Percentiles rank a stretch among this genome's conserved stretches.
Conservation (phyloP, 1,284 basidiomycete species). For the Prillingera fragicola region DNA sequence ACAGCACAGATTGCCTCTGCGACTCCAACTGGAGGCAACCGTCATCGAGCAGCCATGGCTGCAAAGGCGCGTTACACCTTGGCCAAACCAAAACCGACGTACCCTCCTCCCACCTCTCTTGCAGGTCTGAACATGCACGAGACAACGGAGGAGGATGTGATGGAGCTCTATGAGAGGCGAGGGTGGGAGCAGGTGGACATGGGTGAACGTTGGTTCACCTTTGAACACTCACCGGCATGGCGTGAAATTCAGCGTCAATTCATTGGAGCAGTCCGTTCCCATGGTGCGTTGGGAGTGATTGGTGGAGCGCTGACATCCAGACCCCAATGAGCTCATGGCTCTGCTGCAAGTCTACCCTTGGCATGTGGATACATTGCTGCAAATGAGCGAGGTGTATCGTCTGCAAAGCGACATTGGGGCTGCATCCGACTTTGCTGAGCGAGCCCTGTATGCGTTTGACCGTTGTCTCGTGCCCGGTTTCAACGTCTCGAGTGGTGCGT, state of each 20-base stretch:
- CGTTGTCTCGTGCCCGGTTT: conserved; percentile 76
- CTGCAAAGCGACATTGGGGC: conserved; percentile 80
- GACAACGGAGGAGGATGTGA: conserved; percentile 57
- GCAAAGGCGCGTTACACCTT: conserved; percentile 38
- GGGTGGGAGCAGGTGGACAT: conserved; percentile 47
- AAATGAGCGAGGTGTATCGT: conserved; percentile 68
- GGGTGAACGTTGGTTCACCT: conserved; percentile 76
- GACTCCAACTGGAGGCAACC: conserved; percentile 20
- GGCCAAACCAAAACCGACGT: conserved; percentile 45
- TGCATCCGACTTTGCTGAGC: conserved; percentile 76
- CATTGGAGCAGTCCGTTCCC: conserved; percentile 68
- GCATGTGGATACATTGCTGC: conserved; percentile 85
- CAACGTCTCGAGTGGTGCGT: conserved; percentile 69
- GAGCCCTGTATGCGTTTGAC: conserved; percentile 83
- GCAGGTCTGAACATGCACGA: conserved; percentile 60
- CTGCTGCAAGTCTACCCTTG: conserved; percentile 56
- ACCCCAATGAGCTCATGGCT: conserved; percentile 51
- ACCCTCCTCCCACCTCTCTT: conserved; percentile 48
- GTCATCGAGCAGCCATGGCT: conserved; percentile 22
- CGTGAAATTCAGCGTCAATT: conserved; percentile 72
- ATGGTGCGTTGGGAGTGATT: conserved; percentile 54
- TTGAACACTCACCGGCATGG: conserved; percentile 77
- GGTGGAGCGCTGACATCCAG: conserved; percentile 22
- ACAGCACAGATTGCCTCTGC: conserved; percentile 32
- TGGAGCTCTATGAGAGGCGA: conserved; percentile 50